phyloP scores from a whole-genome alignment of 495 filamentous ascomycete species.

The Podospora fimiseda region DNA sequence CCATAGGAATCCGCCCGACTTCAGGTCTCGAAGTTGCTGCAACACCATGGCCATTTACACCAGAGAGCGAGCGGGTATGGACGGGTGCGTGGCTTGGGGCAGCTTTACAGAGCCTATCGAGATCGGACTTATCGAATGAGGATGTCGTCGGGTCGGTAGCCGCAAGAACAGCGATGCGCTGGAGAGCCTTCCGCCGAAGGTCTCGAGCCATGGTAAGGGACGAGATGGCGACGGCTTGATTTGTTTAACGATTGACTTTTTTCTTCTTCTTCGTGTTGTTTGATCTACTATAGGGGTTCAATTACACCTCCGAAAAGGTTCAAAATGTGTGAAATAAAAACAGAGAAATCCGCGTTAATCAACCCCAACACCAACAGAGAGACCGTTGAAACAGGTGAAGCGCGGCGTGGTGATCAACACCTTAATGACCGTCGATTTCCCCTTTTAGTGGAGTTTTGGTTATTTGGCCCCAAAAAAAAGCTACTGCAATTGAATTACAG shows the following conservation, averaged over 20 bases:
- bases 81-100: slow-evolving; percentile 39
- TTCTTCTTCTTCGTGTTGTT: no score
- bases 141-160: slow-evolving; percentile 40
- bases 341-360: background rate
- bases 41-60: slow-evolving; percentile 28
- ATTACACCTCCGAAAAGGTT: no score
- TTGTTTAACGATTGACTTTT: no score
- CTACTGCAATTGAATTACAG: background rate
- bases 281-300: no score
- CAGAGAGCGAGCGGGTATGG: slow-evolving; percentile 25
- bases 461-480: background rate
- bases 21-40: slow-evolving; percentile 18
- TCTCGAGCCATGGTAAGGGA: slow-evolving; percentile 37
- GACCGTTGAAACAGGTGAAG: background rate
- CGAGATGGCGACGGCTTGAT: no score
- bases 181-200: slow-evolving; percentile 58
- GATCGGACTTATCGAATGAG: slow-evolving; percentile 55
- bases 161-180: slow-evolving; percentile 63
- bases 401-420: background rate
- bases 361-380: background rate
- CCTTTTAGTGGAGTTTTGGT: slow-evolving; percentile 2
- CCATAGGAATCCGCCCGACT: slow-evolving; percentile 45
- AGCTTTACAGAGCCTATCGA: slow-evolving; percentile 55
- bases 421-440: slow-evolving; percentile 3
- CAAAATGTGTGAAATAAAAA: background rate